Evolutionary conservation across 768 basidiomycete species (phyloP).

Genomic region (Kwoniella dendrophila): DNA sequence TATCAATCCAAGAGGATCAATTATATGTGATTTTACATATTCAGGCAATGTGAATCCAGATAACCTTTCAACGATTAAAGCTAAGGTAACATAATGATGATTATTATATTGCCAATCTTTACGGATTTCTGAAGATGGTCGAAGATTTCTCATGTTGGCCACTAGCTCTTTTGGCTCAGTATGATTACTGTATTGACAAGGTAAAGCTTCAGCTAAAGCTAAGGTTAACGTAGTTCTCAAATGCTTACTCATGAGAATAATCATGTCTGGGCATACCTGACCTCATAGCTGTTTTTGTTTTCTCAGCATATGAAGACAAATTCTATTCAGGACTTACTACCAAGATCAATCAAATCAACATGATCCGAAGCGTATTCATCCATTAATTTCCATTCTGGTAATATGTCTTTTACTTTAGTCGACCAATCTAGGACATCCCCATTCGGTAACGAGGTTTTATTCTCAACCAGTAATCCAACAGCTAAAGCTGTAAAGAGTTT

Average conservation of each 20-base stretch:
- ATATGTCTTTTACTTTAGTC: conserved; percentile 45
- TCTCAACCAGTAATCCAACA: conserved; percentile 42
- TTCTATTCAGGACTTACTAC: conserved; percentile 37
- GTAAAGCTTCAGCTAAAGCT: too few relatives aligned
- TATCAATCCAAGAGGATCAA: conserved; percentile 41
- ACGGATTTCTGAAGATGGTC: conserved; percentile 43
- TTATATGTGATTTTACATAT: conserved; percentile 38
- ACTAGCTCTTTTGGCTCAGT: conserved; percentile 17
- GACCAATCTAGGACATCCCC: conserved; percentile 31
- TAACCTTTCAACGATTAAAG: conserved; percentile 32
- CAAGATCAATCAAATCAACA: conserved; percentile 40
- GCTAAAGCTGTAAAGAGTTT: conserved; percentile 48
- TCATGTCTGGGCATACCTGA: conserved; percentile 49
- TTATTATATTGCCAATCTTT: conserved; percentile 51
- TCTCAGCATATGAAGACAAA: neutral
- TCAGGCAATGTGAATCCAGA: conserved; percentile 24
- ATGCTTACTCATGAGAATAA: conserved; percentile 24
- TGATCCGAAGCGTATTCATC: conserved; percentile 41
- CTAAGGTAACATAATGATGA: conserved; percentile 31
- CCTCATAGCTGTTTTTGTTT: conserved; percentile 32
- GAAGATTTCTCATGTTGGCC: conserved; percentile 28
- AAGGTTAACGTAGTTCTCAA: too few relatives aligned
- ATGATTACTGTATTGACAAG: neutral
- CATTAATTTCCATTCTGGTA: conserved; percentile 42
- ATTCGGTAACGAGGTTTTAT: conserved; percentile 27